These are phyloP conservation scores for Metroxylon sagu DNA, from an alignment of 176 grass and related monocot species.

Conservation along the genomic window DNA sequence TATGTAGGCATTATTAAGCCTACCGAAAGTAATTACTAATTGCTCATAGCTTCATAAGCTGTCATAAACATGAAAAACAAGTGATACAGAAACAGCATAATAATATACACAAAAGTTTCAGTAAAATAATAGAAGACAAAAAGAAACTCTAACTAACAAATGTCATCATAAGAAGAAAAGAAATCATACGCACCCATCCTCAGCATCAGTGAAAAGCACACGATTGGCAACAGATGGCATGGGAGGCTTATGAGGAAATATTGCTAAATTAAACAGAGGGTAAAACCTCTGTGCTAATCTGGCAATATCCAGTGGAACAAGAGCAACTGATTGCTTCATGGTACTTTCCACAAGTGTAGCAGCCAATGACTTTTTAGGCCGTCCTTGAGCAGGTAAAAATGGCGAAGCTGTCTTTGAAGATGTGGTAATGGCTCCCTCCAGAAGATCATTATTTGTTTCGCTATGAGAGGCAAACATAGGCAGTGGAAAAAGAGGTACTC, in stretches of 20 bases:
- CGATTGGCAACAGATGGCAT: conserved; percentile 51
- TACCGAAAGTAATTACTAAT: too few relatives aligned
- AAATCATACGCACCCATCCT: conserved; percentile 55
- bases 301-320: conserved; percentile 69
- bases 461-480: conserved; percentile 18
- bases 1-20: too few relatives aligned
- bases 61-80: too few relatives aligned
- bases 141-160: background rate
- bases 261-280: conserved; percentile 44
- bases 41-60: too few relatives aligned
- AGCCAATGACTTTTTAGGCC: conserved; percentile 73
- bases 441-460: conserved; percentile 24
- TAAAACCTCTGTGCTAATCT: conserved; percentile 59
- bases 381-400: conserved; percentile 34
- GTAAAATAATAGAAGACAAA: conserved; percentile 10
- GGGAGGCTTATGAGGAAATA: conserved; percentile 84
- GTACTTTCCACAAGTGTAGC: conserved; percentile 73
- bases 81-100: too few relatives aligned
- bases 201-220: conserved; percentile 93
- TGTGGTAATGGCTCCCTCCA: conserved; percentile 22
- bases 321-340: conserved; percentile 58
- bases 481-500: conserved; percentile 70
- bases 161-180: background rate
- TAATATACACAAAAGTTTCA: background rate
- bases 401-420: conserved; percentile 21